Evolutionary conservation across 2,329 filamentous ascomycete genomes (phyloP).

Genomic region (Helotiales sp.): DNA sequence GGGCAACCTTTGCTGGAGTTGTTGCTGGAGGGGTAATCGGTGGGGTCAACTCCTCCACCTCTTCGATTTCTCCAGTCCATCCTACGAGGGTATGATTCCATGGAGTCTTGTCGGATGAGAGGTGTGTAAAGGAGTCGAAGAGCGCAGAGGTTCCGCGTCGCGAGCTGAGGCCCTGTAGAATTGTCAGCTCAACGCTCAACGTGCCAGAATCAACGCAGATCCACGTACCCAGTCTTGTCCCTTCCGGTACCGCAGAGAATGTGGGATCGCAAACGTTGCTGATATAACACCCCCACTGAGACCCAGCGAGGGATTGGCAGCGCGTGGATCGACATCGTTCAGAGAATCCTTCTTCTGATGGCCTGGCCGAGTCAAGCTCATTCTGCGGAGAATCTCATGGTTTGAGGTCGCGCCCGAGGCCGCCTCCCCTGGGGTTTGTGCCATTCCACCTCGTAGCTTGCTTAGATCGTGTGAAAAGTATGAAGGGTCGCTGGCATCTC

Average conservation of each 20-base stretch:
- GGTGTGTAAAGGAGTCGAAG: slow-evolving; percentile 85
- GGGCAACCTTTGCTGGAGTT: slow-evolving; percentile 44
- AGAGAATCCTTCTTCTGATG: slow-evolving; percentile 43
- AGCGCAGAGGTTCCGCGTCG: slow-evolving; percentile 88
- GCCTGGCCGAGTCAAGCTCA: slow-evolving; percentile 42
- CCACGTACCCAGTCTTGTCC: slow-evolving; percentile 57
- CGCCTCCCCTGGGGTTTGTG: slow-evolving; percentile 30
- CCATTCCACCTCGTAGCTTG: slow-evolving; percentile 23
- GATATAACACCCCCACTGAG: slow-evolving; percentile 68
- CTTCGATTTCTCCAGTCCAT: slow-evolving; percentile 88
- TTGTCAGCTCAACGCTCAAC: slow-evolving; percentile 17
- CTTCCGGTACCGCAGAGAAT: slow-evolving; percentile 58
- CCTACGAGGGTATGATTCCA: slow-evolving; percentile 94
- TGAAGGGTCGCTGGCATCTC: slow-evolving; percentile 16
- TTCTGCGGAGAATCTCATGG: slow-evolving; percentile 44
- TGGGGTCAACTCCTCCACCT: slow-evolving; percentile 46
- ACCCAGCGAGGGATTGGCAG: slow-evolving; percentile 55
- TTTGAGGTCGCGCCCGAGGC: slow-evolving; percentile 39
- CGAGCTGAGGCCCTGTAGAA: slow-evolving; percentile 65
- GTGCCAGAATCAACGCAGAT: background rate
- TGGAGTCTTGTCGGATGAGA: slow-evolving; percentile 77
- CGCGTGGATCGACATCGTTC: slow-evolving; percentile 51
- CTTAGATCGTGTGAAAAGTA: slow-evolving; percentile 29
- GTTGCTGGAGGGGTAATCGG: slow-evolving; percentile 50
- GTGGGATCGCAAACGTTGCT: slow-evolving; percentile 63